Evolutionary conservation across 202 grass and related monocot genomes (phyloP), one percentile per base, ranked within the genome.

Genomic region (Brachypodium distachyon): DNA sequence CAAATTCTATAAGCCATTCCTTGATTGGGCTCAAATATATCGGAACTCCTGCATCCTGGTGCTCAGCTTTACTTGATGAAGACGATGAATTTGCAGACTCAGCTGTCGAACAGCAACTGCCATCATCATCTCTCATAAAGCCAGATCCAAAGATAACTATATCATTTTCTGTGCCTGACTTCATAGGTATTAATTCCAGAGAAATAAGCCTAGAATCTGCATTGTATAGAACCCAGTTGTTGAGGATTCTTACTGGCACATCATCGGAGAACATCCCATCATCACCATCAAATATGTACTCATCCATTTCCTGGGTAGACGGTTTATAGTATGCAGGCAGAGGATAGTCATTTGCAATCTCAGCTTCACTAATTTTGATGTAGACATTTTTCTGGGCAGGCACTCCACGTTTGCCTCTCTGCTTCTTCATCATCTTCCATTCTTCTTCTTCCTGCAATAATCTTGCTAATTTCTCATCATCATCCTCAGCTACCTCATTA

Each of bases 1-100:
- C 96, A 85, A 99, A 99, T 61, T 99, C 96, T 58, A 99, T 92
- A 72, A 96, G 73, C 96, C 96, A 99, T 81, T 99, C 96, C 71
- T 96, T 99, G 61, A 99, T 90, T 59, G 89, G 87, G 46, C 96
- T 99, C 62, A 99, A 49, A 88, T 99, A 99, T 77, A 93, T 86
- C 78, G 87, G 82, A 77, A 99, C 83, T 36, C 96, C 95, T 57
- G 53, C 57, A 84, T 99, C 89, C 17, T 49, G 40, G 32, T 84
- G 70, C 21, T 86, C 74, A 62, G 75, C 48, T 65, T 76, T 66
- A 85, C 79, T 86, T 4, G 88, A 90, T 42, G 86, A 89, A 59
- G 91, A 93, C 28, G 77, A 81, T 0, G 19, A 85, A 13, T 81
- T 85, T 17, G 9, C 72, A 52, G 72, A 42, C 33, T 91, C 96